Conservation (phyloP, 2,329 filamentous ascomycete genomes). For the Aureobasidium uvarum region DNA sequence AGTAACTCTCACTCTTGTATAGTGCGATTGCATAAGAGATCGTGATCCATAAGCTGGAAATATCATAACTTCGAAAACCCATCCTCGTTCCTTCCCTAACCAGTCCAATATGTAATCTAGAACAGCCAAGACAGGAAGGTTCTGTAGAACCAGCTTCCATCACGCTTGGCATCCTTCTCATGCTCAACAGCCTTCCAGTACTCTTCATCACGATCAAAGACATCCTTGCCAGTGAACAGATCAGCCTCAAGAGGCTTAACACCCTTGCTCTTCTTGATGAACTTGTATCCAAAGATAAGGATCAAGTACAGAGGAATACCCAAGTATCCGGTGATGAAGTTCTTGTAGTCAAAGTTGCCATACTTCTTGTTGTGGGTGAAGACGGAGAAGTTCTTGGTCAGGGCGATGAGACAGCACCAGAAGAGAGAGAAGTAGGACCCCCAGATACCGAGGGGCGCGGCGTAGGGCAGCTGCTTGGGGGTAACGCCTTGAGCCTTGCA, state of each 20-base stretch:
- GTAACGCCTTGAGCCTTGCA: slow-evolving; percentile 48
- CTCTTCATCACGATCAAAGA: slow-evolving; percentile 70
- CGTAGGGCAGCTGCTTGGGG: slow-evolving; percentile 50
- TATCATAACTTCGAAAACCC: no score
- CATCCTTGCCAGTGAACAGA: slow-evolving; percentile 70
- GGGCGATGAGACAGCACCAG: slow-evolving; percentile 69
- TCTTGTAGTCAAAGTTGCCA: slow-evolving; percentile 67
- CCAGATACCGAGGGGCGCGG: slow-evolving; percentile 67
- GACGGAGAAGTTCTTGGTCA: slow-evolving; percentile 80
- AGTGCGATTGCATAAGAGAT: no score
- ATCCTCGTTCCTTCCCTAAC: no score
- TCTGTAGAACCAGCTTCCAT: slow-evolving; percentile 54
- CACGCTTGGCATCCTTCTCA: slow-evolving; percentile 41
- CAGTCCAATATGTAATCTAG: slow-evolving; percentile 34
- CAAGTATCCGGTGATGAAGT: slow-evolving; percentile 73
- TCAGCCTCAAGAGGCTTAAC: slow-evolving; percentile 61
- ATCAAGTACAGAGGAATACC: slow-evolving; percentile 73
- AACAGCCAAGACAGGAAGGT: slow-evolving; percentile 62
- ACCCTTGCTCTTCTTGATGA: slow-evolving; percentile 54
- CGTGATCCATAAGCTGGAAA: no score
- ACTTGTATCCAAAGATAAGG: slow-evolving; percentile 68
- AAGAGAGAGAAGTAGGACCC: slow-evolving; percentile 67
- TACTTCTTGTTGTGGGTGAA: slow-evolving; percentile 55
- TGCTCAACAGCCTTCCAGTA: slow-evolving; percentile 62
- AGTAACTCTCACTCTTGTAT: no score